Conservation (phyloP, 805 yeast species). For the Lachancea sp. region DNA sequence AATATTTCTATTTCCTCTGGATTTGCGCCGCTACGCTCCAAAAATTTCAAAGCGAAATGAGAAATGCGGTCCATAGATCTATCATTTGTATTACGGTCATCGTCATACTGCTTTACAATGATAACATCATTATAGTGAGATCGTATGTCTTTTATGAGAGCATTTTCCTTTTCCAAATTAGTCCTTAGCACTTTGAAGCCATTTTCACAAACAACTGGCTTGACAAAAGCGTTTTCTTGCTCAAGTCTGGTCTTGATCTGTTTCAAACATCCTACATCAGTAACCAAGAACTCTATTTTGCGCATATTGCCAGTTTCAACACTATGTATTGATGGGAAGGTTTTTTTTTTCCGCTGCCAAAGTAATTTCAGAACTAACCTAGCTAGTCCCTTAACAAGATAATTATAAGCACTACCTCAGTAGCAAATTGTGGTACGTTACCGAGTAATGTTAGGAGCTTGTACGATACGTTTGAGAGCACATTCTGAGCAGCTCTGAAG, state of each 20-base stretch:
- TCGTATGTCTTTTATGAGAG: conserved; percentile 9
- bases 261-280: conserved; percentile 18
- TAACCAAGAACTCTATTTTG: conserved; percentile 16
- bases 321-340: too few species aligned
- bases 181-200: conserved; percentile 22
- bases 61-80: conserved; percentile 6
- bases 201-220: conserved; percentile 21
- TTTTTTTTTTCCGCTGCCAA: too few species aligned
- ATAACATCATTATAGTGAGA: not conserved
- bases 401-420: too few species aligned
- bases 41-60: conserved; percentile 10
- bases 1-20: conserved; percentile 9
- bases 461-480: too few species aligned
- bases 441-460: too few species aligned
- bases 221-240: conserved; percentile 14
- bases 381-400: too few species aligned
- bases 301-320: not conserved
- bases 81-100: not conserved
- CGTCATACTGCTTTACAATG: conserved; percentile 10
- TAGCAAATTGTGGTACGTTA: too few species aligned
- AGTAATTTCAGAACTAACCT: too few species aligned
- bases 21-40: not conserved
- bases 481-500: too few species aligned
- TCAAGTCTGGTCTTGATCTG: conserved; percentile 24
- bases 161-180: conserved; percentile 9